A percentile compares a stretch with the other conserved stretches of the same genome.
These are phyloP conservation scores for Xylariaceae sp. DNA, from an alignment of 2,329 filamentous ascomycete species.

Conservation along the genomic window DNA sequence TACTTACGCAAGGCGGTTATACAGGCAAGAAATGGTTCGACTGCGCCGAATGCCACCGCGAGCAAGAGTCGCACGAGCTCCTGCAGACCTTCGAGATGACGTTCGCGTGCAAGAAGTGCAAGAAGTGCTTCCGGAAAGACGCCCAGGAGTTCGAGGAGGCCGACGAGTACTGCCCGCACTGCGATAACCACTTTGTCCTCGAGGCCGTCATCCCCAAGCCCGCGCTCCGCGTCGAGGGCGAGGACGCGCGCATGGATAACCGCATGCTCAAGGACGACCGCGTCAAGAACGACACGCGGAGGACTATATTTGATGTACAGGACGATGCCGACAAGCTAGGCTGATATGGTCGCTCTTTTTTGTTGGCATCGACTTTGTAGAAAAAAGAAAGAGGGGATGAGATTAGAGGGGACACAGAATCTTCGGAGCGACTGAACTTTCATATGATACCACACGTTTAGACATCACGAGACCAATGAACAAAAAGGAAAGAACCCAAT, in stretches of 20 bases:
- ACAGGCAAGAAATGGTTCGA: slow-evolving; percentile 97
- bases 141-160: slow-evolving; percentile 90
- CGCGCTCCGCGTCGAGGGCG: slow-evolving; percentile 85
- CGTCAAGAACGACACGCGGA: slow-evolving; percentile 63
- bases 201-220: slow-evolving; percentile 87
- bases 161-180: slow-evolving; percentile 98
- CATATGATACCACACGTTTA: slow-evolving; percentile 43
- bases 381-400: not conserved
- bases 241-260: slow-evolving; percentile 84
- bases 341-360: slow-evolving; percentile 46
- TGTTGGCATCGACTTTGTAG: not conserved
- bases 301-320: slow-evolving; percentile 78
- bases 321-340: slow-evolving; percentile 78
- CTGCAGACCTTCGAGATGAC: slow-evolving; percentile 83
- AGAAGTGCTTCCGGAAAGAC: slow-evolving; percentile 96
- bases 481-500: slow-evolving; percentile 10
- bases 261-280: slow-evolving; percentile 95
- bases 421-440: slow-evolving; percentile 38
- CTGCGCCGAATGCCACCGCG: slow-evolving; percentile 91
- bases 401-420: not conserved
- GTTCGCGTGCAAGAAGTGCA: slow-evolving; percentile 99
- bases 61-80: slow-evolving; percentile 79
- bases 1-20: slow-evolving; percentile 20
- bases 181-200: slow-evolving; percentile 97
- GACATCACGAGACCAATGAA: slow-evolving; percentile 30